Conservation (phyloP, 768 basidiomycete genomes). For the Pulveroboletus sp. region DNA sequence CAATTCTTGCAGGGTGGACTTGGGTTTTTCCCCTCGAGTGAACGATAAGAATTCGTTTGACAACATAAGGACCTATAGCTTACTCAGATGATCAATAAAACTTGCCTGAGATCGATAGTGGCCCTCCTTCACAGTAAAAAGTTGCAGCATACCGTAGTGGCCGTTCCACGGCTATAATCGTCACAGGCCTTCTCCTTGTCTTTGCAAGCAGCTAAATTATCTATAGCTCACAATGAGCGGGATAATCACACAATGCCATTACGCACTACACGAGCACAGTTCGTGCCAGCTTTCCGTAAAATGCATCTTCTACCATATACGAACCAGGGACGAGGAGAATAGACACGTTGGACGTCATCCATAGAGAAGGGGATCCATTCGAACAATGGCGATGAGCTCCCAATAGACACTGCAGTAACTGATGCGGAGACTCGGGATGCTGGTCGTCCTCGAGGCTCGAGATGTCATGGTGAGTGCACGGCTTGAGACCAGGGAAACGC, state of each 20-base stretch:
- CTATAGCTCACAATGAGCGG: conserved; percentile 8
- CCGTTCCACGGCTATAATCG: conserved; percentile 10
- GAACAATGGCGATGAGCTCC: conserved; percentile 11
- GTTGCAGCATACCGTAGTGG: conserved; percentile 17
- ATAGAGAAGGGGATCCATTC: conserved; percentile 10
- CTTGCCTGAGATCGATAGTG: conserved; percentile 10
- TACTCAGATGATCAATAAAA: conserved; percentile 28
- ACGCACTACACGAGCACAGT: conserved; percentile 25
- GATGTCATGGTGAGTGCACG: not conserved
- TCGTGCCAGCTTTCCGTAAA: not conserved
- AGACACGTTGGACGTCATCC: conserved; percentile 9
- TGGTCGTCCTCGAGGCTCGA: conserved; percentile 10
- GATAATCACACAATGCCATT: not conserved
- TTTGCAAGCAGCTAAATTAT: conserved; percentile 27
- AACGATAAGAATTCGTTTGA: not conserved
- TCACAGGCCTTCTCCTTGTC: conserved; percentile 25
- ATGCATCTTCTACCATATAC: conserved; percentile 19
- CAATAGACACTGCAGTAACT: conserved; percentile 15
- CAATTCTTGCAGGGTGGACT: conserved; percentile 21
- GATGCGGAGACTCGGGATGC: conserved; percentile 6
- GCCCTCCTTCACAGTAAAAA: not conserved
- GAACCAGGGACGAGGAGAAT: conserved; percentile 16
- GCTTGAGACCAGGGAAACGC: not conserved
- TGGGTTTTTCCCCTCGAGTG: conserved; percentile 15
- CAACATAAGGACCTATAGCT: not conserved